Percentiles rank a stretch among this genome's conserved stretches.
phyloP scores from a whole-genome alignment of 805 yeast genomes.

The Monosporozyma yasuniensis region DNA sequence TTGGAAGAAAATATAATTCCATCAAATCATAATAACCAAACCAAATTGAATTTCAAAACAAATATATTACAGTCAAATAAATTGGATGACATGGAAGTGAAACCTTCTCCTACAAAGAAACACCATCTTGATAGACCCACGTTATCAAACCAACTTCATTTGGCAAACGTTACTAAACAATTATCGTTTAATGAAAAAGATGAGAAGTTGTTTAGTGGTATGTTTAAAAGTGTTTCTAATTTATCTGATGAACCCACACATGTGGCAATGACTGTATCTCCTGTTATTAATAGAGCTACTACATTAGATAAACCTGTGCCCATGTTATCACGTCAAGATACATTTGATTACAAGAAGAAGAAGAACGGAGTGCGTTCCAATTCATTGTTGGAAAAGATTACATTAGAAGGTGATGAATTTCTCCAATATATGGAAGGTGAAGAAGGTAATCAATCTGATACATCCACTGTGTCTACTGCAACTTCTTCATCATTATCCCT shows the following conservation, averaged over 20 bases:
- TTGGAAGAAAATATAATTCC: slow-evolving; percentile 4
- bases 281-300: background rate
- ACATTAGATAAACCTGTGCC: slow-evolving; percentile 1
- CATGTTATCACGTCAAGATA: slow-evolving; percentile 2
- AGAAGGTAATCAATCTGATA: background rate
- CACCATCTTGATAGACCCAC: background rate
- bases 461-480: background rate
- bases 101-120: background rate
- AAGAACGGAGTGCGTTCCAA: background rate
- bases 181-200: slow-evolving; percentile 1
- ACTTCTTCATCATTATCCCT: background rate
- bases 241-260: background rate
- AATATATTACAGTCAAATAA: background rate
- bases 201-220: background rate
- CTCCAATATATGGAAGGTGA: background rate
- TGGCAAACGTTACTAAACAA: background rate
- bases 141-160: no score
- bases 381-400: slow-evolving; percentile 3
- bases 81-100: background rate
- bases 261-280: background rate
- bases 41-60: background rate
- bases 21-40: background rate
- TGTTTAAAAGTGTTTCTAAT: background rate
- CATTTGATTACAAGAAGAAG: slow-evolving; percentile 1
- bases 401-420: background rate